These are phyloP conservation scores for Colletotrichum magnum DNA, from an alignment of 2,329 filamentous ascomycete species.

Conservation along the genomic window DNA sequence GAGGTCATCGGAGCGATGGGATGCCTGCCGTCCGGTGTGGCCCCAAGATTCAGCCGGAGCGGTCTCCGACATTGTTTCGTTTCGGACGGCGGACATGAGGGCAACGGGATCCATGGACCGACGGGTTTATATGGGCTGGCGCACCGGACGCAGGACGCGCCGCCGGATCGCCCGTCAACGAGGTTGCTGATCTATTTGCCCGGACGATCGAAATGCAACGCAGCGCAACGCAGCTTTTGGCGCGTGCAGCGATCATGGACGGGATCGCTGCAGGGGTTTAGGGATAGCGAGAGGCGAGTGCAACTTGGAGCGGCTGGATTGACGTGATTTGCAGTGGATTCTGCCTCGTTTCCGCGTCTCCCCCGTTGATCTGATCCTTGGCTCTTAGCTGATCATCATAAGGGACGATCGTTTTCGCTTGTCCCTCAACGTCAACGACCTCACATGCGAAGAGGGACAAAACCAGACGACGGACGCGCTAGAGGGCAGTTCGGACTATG, in stretches of 20 bases:
- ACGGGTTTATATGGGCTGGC: not conserved
- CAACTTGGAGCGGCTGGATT: not conserved
- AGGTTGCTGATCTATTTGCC: not conserved
- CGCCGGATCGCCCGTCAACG: not conserved
- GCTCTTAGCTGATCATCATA: slow-evolving; percentile 20
- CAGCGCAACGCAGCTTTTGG: no score
- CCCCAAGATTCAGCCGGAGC: slow-evolving; percentile 2
- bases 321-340: slow-evolving; percentile 8
- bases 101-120: not conserved
- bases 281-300: not conserved
- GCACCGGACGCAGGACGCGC: not conserved
- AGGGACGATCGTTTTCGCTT: slow-evolving; percentile 12
- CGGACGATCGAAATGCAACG: not conserved
- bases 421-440: not conserved
- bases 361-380: slow-evolving; percentile 8
- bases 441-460: not conserved
- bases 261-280: slow-evolving; percentile 13
- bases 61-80: slow-evolving; percentile 13
- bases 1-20: slow-evolving; percentile 12
- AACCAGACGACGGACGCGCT: slow-evolving; percentile 5
- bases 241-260: not conserved
- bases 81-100: slow-evolving; percentile 15
- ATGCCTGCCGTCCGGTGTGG: slow-evolving; percentile 19
- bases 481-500: slow-evolving; percentile 6
- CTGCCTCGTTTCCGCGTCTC: not conserved